Evolutionary conservation across 768 basidiomycete genomes (phyloP).

Genomic region (Tricholoma matsutake): DNA sequence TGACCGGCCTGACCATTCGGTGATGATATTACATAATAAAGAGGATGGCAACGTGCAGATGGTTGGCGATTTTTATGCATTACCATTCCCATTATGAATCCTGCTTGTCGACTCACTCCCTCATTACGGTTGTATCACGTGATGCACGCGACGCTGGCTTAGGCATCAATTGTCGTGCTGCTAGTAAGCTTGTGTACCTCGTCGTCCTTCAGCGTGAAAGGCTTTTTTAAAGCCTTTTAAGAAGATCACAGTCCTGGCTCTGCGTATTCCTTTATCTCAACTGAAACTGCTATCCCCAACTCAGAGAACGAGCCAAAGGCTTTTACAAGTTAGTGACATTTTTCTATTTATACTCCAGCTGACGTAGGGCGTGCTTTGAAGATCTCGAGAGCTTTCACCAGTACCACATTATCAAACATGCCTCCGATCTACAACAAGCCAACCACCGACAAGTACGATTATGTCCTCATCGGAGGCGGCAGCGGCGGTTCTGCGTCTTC

Average conservation of each 20-base stretch:
- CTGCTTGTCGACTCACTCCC: too few relatives aligned
- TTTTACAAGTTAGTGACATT: slow-evolving; percentile 14
- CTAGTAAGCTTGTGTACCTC: background rate
- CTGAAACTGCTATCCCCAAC: slow-evolving; percentile 9
- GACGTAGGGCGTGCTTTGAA: slow-evolving; percentile 24
- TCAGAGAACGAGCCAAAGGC: slow-evolving; percentile 14
- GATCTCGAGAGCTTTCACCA: slow-evolving; percentile 47
- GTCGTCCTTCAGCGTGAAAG: slow-evolving; percentile 14
- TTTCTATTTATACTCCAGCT: background rate
- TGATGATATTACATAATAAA: too few relatives aligned
- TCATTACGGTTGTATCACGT: background rate
- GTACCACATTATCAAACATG: slow-evolving; percentile 48
- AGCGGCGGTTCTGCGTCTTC: slow-evolving; percentile 90
- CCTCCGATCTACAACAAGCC: slow-evolving; percentile 66
- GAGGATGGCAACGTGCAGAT: too few relatives aligned
- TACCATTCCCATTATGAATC: too few relatives aligned
- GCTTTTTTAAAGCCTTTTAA: slow-evolving; percentile 16
- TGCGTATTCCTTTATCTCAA: slow-evolving; percentile 16
- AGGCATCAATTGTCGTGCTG: background rate
- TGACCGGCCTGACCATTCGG: too few relatives aligned
- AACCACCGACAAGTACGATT: slow-evolving; percentile 69
- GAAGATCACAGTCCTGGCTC: slow-evolving; percentile 25
- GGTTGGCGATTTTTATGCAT: too few relatives aligned
- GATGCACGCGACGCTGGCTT: slow-evolving; percentile 1
- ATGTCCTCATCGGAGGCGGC: slow-evolving; percentile 89